Evolutionary conservation across 352 stramenopile species (phyloP), one percentile per base, ranked within the genome.

Genomic region (Pythium apleroticum): DNA sequence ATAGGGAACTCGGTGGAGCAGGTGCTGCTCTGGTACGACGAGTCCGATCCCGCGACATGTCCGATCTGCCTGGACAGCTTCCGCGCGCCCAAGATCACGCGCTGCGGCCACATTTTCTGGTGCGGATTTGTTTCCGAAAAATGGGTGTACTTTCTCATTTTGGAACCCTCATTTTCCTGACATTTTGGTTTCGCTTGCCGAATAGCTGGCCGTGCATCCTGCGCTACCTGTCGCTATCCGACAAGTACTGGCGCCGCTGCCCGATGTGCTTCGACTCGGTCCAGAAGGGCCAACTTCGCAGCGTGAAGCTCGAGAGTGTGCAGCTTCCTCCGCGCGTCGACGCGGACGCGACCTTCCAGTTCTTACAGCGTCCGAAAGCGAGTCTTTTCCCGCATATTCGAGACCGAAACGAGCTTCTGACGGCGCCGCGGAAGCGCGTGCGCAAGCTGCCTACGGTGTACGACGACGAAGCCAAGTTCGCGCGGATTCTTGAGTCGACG

Each of bases 221-320:
- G 11, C 82, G 81, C 17, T 95, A 95, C 54, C 43, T 95, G 52
- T 95, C 86, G 4, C 69, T 95, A 69, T 89, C 75, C 41, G 86
- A 95, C 57, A 95, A 95, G 67, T 95, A 95, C 72, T 95, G 86
- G 86, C 80, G 84, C 30, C 84, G 86, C 37, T 95, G 86, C 52
- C 86, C 86, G 8, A 95, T 95, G 86, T 95, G 86, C 63, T 95
- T 95, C 58, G 86, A 95, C 57, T 88, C 83, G 20, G 82, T 93
- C 49, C 84, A 95, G 68, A 95, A 93, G 65, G 81, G 72, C 1
- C 84, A 95, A 28, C 46, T 95, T 48, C 82, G 84, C 41, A 93
- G 83, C 65, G 84, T 92, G 12, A 73, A 78, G 19, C 63, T 95
- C 35, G 72, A 91, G 48, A 71, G 80, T 52, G 63, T 90, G 24